Base-by-base conservation (phyloP, 768 basidiomycete genomes). In the Auriculariales sp. region DNA sequence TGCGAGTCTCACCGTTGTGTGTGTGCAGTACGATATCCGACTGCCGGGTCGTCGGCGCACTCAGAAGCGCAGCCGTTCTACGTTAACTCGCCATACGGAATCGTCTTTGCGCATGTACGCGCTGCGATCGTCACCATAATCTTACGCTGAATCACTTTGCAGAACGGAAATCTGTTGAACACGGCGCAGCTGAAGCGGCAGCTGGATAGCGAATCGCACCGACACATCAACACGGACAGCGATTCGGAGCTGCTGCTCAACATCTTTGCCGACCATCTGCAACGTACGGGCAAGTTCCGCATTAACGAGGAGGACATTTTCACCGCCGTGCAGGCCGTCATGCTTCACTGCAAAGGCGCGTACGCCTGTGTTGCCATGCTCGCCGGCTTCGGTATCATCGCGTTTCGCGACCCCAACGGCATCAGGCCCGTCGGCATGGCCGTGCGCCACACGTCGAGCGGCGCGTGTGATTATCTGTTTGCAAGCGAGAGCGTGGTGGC, bases 241-340 rank as follows among this genome's bases (percentile, higher is more conserved):
- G 95, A 99, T 69, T 98, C 94, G 3, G 95, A 99, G 66, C 72
- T 99, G 11, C 77, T 99, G 33, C 78, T 99, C 54, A 99, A 99
- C 67, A 89, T 95, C 56, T 90, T 99, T 63, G 95, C 95, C 48
- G 80, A 98, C 71, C 93, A 94, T 58, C 78, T 99, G 15, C 95
- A 99, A 60, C 82, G 97, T 64, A 98, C 94, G 9, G 95, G 94
- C 49, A 99, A 99, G 66, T 93, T 97, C 67, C 88, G 92, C 53
- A 99, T 98, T 70, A 98, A 98, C 61, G 94, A 97, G 61, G 95
- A 99, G 57, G 95, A 99, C 66, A 95, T 99, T 56, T 98, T 99
- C 66, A 87, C 80, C 14, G 94, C 95, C 28, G 80, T 97, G 49
- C 75, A 84, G 11, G 84, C 85, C 5, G 75, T 97, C 64, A 97